These are phyloP conservation scores for Rhodotorula mucilaginosa DNA, from an alignment of 1,284 basidiomycete genomes.

Conservation along the genomic window DNA sequence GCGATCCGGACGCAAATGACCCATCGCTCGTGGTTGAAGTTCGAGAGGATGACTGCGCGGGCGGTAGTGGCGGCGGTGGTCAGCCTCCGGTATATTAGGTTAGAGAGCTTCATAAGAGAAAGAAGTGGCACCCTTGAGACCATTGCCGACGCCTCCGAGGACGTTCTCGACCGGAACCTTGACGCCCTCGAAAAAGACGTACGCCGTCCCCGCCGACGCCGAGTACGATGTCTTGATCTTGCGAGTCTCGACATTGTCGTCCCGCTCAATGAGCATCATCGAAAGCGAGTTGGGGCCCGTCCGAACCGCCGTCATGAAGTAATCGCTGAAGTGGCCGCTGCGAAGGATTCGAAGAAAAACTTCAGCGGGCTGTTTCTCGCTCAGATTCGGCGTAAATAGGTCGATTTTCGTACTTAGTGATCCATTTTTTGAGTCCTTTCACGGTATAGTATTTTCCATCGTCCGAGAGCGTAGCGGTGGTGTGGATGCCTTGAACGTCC, in stretches of 20 bases:
- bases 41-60: conserved; percentile 20
- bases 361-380: neutral
- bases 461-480: conserved; percentile 71
- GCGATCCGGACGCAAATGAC: conserved; percentile 51
- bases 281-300: conserved; percentile 49
- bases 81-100: neutral
- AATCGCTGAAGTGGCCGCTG: conserved; percentile 30
- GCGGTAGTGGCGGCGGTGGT: neutral
- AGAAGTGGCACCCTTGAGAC: conserved; percentile 45
- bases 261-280: conserved; percentile 50
- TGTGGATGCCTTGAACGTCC: conserved; percentile 54
- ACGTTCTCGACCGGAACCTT: conserved; percentile 52
- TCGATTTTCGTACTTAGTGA: conserved; percentile 48
- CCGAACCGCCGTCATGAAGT: conserved; percentile 43
- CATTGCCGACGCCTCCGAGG: conserved; percentile 51
- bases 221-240: conserved; percentile 68
- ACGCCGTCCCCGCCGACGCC: conserved; percentile 65
- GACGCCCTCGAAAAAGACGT: conserved; percentile 49
- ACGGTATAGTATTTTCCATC: conserved; percentile 65
- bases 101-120: conserved; percentile 29
- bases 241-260: conserved; percentile 68
- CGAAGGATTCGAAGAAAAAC: too few species aligned
- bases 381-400: neutral
- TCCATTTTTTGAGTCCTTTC: conserved; percentile 46
- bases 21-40: conserved; percentile 50